Evolutionary conservation across 179 eudicot genomes (phyloP).

Genomic region (Actinidia arguta): DNA sequence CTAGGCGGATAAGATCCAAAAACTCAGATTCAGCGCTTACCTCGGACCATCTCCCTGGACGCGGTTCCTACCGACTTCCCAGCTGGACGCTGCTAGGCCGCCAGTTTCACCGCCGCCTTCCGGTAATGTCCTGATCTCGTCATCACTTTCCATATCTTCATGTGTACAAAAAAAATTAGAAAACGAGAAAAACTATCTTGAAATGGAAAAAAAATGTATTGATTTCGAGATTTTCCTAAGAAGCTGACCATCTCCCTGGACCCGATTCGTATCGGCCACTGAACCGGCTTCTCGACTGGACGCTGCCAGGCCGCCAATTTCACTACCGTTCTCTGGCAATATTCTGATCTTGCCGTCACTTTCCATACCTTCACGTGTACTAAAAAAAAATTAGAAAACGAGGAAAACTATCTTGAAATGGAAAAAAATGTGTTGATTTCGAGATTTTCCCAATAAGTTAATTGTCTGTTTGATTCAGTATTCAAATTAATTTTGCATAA

Average conservation of each 20-base stretch:
- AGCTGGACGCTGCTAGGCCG: conserved; percentile 48
- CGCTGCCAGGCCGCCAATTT: conserved; percentile 40
- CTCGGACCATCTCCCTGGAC: conserved; percentile 60
- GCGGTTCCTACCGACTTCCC: conserved; percentile 53
- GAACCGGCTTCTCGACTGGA: conserved; percentile 60
- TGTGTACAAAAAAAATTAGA: background rate
- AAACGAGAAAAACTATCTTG: background rate
- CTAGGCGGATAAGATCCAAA: background rate
- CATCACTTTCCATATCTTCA: conserved; percentile 82
- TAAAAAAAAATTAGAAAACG: background rate
- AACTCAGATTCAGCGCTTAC: conserved; percentile 36
- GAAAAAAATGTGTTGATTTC: no score
- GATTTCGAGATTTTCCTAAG: no score
- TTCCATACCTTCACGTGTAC: conserved; percentile 54
- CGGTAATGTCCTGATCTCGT: conserved; percentile 82
- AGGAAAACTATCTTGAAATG: no score
- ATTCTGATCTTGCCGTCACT: conserved; percentile 86
- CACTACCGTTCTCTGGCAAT: conserved; percentile 78
- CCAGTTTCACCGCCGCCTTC: conserved; percentile 66
- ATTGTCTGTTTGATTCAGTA: no score
- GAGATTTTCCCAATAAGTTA: no score
- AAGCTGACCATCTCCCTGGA: conserved; percentile 58
- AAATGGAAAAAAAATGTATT: no score
- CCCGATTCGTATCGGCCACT: conserved; percentile 53
- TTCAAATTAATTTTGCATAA: no score